Base-by-base conservation (phyloP, 192 early-diverging fungal genomes). In the Mortierella alpina region DNA sequence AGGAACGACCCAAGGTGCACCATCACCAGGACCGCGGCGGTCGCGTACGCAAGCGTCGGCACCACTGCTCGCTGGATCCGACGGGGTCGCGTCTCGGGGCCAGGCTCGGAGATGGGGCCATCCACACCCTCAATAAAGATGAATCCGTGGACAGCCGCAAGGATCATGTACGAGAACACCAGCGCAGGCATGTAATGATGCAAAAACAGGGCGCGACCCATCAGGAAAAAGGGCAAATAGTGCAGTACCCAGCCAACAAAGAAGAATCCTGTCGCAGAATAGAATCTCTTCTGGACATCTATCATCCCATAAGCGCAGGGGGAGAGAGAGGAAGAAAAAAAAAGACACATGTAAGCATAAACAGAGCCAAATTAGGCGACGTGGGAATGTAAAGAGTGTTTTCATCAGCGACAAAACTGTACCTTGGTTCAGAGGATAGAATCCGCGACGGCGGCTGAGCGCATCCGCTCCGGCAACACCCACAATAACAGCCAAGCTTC, bases 131-230 rank as follows among this genome's bases (percentile, higher is more conserved):
- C 85, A 14, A 86, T 70, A 83, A 84, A 90, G 83, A 97, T 85
- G 75, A 94, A 95, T 61, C 96, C 93, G 70, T 94, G 79, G 42
- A 95, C 85, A 41, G 86, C 89, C n/a, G 91, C 92, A 13, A 91
- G 75, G 5, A 92, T 62, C 82, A 98, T 84, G 68, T 92, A 91
- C 42, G 91, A 91, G 85, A 95, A 93, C 66, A 97, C 92, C 47
- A 92, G 90, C 6, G 93, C 90, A 2, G 96, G 96, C 59, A 98
- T 84, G 81, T 99, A 99, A 85, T 99, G 97, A 86, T 99, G 97
- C 68, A 99, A 77, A 83, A 97, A 99, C 7, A 96, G 88, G 59
- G 93, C 90, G 48, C 97, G 91, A 22, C 95, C 96, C 94, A 96
- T 95, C 52, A 96, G 66, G 79, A 94, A 97, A 87, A 97, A 98